A percentile compares a stretch with the other conserved stretches of the same genome.
Conservation (phyloP, 2,329 filamentous ascomycete genomes). For the Exophiala calicioides region DNA sequence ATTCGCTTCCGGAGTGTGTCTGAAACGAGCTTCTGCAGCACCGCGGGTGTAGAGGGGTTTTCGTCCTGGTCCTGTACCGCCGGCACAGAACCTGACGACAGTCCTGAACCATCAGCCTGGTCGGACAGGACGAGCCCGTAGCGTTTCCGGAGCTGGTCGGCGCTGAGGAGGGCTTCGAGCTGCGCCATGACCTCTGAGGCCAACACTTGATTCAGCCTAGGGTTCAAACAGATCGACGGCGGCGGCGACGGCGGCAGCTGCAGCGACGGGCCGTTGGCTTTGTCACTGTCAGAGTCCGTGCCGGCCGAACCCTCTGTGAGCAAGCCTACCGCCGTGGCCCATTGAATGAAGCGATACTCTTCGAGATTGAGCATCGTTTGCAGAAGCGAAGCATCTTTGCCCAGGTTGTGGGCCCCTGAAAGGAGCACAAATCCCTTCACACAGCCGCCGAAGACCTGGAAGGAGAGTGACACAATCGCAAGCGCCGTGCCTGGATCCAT, state of each 20-base stretch:
- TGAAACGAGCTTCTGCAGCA: not conserved
- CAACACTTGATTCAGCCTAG: not conserved
- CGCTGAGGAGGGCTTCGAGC: not conserved
- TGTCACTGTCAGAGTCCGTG: not conserved
- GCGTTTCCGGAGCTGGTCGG: slow-evolving; percentile 2
- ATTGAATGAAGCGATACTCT: slow-evolving; percentile 6
- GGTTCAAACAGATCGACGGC: too few species aligned
- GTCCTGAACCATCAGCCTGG: too few species aligned
- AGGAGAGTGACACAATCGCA: slow-evolving; percentile 1
- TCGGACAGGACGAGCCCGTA: not conserved
- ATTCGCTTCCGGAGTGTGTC: not conserved
- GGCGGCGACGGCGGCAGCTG: too few species aligned
- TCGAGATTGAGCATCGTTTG: slow-evolving; percentile 4
- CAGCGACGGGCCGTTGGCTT: not conserved
- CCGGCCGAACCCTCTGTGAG: not conserved
- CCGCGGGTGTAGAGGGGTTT: not conserved
- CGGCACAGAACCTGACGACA: too few species aligned
- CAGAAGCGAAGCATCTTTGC: slow-evolving; percentile 2
- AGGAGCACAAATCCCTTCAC: not conserved
- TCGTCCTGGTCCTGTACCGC: too few species aligned
- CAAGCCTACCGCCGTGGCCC: not conserved
- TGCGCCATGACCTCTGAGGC: slow-evolving; percentile 1
- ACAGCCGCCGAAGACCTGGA: slow-evolving; percentile 4
- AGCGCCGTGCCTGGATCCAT: slow-evolving; percentile 2
- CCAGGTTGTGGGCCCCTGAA: slow-evolving; percentile 1